Conservation (phyloP, 768 basidiomycete species). For the Termitomyces sp. region DNA sequence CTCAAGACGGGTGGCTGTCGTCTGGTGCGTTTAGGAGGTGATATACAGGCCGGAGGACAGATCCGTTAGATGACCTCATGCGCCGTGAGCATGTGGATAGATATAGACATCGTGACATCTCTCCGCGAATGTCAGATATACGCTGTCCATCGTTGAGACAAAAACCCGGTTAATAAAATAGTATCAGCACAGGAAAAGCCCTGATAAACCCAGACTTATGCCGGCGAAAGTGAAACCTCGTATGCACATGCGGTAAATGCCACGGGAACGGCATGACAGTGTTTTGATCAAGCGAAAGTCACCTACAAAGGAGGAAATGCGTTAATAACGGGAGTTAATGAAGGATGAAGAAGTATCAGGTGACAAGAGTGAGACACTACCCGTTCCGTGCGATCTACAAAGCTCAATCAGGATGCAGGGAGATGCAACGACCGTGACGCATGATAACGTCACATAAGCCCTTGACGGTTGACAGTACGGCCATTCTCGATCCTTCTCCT, state of each 20-base stretch:
- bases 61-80: background rate
- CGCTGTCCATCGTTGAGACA: background rate
- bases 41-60: background rate
- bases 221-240: background rate
- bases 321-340: constrained; percentile 2
- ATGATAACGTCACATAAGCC: background rate
- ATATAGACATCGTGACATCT: background rate
- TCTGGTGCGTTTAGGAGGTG: background rate
- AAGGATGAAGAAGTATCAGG: background rate
- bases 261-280: background rate
- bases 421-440: background rate
- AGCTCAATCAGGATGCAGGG: background rate
- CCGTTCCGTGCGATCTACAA: background rate
- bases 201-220: background rate
- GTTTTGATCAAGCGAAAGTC: background rate
- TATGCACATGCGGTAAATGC: background rate
- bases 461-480: too few relatives aligned
- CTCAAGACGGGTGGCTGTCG: background rate
- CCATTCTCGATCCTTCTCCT: too few relatives aligned
- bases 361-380: background rate
- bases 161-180: background rate
- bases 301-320: background rate
- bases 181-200: background rate
- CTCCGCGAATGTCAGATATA: background rate
- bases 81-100: background rate